Evolutionary conservation across 805 yeast species (phyloP).

Genomic region (Jamesozyma gamospora): DNA sequence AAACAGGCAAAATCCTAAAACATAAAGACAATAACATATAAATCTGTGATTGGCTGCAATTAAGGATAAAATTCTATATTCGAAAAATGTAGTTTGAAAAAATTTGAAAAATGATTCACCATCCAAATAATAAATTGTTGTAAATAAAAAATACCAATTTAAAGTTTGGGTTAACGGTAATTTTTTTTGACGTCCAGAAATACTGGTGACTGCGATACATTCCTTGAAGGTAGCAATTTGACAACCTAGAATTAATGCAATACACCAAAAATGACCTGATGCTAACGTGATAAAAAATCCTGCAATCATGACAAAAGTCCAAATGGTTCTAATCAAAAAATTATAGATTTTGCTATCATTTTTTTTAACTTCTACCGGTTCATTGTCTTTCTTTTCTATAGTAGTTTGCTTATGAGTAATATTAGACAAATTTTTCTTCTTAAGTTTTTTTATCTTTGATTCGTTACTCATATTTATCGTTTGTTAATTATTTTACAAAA

Average conservation of each 20-base stretch:
- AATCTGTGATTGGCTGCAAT: constrained; percentile 73
- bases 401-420: too few species aligned
- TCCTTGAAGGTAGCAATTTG: constrained; percentile 85
- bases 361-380: not conserved
- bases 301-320: constrained; percentile 88
- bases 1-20: constrained; percentile 80
- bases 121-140: constrained; percentile 84
- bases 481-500: too few species aligned
- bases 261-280: constrained; percentile 79
- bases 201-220: constrained; percentile 74
- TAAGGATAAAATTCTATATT: constrained; percentile 37
- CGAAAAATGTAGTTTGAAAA: constrained; percentile 37
- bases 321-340: constrained; percentile 75
- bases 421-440: not conserved
- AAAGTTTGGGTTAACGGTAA: constrained; percentile 73
- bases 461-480: not conserved
- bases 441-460: not conserved
- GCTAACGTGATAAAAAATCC: constrained; percentile 61
- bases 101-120: constrained; percentile 73
- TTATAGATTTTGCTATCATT: constrained; percentile 21
- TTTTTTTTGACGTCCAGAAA: constrained; percentile 71
- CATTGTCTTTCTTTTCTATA: not conserved
- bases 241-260: constrained; percentile 56
- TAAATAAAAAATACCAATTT: constrained; percentile 84
- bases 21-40: constrained; percentile 72